phyloP scores from a whole-genome alignment of 768 basidiomycete species.

The Termitomyces sp. region DNA sequence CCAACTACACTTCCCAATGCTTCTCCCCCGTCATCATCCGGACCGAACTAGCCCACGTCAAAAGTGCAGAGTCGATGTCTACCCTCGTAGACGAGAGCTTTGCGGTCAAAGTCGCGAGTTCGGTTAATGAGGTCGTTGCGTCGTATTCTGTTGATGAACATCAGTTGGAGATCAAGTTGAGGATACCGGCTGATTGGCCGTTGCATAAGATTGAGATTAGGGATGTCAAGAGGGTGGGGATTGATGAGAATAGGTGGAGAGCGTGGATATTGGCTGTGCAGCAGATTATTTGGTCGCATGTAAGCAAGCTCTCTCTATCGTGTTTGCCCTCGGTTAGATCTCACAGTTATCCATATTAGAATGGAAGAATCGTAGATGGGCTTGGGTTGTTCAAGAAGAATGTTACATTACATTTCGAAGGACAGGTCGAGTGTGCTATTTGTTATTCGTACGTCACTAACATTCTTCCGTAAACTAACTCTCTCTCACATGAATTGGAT shows the following conservation, averaged over 20 bases:
- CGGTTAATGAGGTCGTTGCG: constrained; percentile 78
- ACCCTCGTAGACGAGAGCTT: constrained; percentile 75
- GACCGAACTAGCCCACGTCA: constrained; percentile 76
- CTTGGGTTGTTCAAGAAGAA: constrained; percentile 91
- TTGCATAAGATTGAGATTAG: constrained; percentile 84
- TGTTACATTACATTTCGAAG: constrained; percentile 89
- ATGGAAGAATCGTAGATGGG: constrained; percentile 87
- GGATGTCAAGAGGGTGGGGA: constrained; percentile 81
- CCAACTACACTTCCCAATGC: constrained; percentile 74
- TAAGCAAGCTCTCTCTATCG: constrained; percentile 37
- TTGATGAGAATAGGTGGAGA: constrained; percentile 87
- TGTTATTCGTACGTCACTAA: constrained; percentile 75
- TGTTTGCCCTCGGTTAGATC: neutral
- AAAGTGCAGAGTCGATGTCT: constrained; percentile 45
- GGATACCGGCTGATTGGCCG: constrained; percentile 89
- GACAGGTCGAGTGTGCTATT: constrained; percentile 94
- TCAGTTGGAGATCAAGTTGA: constrained; percentile 81
- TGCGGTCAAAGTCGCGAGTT: constrained; percentile 69
- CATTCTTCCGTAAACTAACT: neutral
- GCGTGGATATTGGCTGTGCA: constrained; percentile 93
- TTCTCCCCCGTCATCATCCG: constrained; percentile 89
- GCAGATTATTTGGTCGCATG: constrained; percentile 86
- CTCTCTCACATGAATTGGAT: neutral
- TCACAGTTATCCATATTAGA: constrained; percentile 42
- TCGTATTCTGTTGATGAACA: constrained; percentile 92